Percentiles rank a stretch among this genome's conserved stretches.
Conservation (phyloP, 345 rosid species). For the Adansonia digitata region DNA sequence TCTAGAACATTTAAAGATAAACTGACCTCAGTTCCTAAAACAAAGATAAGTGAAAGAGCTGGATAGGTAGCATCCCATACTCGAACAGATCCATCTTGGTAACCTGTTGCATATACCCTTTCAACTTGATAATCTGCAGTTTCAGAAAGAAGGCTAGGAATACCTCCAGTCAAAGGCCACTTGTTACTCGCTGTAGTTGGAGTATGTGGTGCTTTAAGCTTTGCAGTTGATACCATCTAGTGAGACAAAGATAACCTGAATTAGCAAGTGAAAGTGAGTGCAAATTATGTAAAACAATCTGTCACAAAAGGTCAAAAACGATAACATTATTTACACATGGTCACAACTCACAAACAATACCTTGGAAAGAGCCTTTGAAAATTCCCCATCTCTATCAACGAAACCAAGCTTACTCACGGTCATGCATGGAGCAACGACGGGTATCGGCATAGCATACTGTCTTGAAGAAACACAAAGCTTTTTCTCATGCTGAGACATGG, state of each 20-base stretch:
- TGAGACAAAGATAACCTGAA: constrained; percentile 22
- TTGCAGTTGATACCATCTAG: constrained; percentile 58
- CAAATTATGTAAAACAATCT: neutral
- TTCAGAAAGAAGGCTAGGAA: constrained; percentile 42
- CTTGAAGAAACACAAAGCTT: constrained; percentile 38
- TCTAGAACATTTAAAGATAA: constrained; percentile 1
- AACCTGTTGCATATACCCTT: constrained; percentile 74
- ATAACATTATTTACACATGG: neutral
- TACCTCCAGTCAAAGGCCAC: constrained; percentile 88
- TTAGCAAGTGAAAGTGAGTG: neutral
- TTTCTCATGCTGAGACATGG: constrained; percentile 45
- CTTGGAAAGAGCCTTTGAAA: constrained; percentile 49
- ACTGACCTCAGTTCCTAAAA: constrained; percentile 53
- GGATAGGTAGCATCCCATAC: constrained; percentile 84
- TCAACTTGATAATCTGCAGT: constrained; percentile 48
- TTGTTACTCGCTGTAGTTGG: constrained; percentile 28
- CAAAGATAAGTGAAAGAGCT: constrained; percentile 46
- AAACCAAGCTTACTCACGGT: constrained; percentile 46
- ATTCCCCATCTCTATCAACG: constrained; percentile 33
- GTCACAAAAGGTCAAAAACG: neutral
- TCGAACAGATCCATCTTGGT: constrained; percentile 73
- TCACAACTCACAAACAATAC: constrained; percentile 27
- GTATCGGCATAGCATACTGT: constrained; percentile 52
- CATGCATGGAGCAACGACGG: constrained; percentile 55
- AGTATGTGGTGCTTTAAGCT: constrained; percentile 36